Evolutionary conservation across 1,139 yeast species (phyloP).

Genomic region (Saccharomycopsis phalli): DNA sequence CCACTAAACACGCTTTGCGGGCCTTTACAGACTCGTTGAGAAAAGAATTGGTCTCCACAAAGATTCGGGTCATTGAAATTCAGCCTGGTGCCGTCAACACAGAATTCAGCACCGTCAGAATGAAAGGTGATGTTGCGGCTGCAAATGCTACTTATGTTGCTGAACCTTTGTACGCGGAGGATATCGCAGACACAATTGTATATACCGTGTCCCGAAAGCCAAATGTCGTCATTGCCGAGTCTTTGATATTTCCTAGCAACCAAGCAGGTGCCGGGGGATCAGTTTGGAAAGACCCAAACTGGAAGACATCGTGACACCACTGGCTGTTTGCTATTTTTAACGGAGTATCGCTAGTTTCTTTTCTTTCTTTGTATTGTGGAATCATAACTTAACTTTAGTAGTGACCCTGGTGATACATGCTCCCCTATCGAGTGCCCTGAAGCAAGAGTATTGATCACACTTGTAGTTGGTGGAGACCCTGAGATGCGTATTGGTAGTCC

Average conservation of each 20-base stretch:
- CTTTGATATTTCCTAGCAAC: conserved; percentile 65
- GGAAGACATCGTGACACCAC: conserved; percentile 2
- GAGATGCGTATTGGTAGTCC: conserved; percentile 3
- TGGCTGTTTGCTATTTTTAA: no score
- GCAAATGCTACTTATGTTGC: conserved; percentile 72
- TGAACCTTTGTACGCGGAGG: conserved; percentile 66
- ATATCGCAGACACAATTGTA: conserved; percentile 74
- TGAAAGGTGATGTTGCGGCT: conserved; percentile 57
- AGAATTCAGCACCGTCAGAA: conserved; percentile 71
- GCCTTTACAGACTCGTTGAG: conserved; percentile 71
- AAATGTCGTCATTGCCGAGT: conserved; percentile 73
- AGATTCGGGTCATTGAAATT: conserved; percentile 70
- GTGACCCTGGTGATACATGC: not conserved
- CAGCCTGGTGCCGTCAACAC: conserved; percentile 90
- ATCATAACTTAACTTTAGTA: not conserved
- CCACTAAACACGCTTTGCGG: conserved; percentile 76
- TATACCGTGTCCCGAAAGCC: conserved; percentile 62
- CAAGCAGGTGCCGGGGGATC: conserved; percentile 54
- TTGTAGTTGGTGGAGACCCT: conserved; percentile 15
- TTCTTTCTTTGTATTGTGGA: not conserved
- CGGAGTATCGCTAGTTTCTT: no score
- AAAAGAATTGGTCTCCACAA: conserved; percentile 66
- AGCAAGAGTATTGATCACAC: conserved; percentile 14
- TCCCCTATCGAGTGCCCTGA: conserved; percentile 4
- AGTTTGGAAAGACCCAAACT: conserved; percentile 14